phyloP scores from a whole-genome alignment of 164 flowering plant species.

The Nymphaea thermarum region DNA sequence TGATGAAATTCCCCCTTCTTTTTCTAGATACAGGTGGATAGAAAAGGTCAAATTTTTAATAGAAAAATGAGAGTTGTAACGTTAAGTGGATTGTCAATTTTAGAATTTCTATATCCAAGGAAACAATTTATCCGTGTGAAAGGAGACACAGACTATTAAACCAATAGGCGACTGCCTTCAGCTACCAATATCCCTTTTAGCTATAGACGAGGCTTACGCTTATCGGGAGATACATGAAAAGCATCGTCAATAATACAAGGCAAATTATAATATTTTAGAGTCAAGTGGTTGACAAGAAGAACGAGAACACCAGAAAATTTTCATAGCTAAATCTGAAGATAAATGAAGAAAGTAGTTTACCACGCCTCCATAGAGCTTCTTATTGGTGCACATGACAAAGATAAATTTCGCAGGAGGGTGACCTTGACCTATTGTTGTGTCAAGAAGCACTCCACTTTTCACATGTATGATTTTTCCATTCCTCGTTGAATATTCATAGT shows the following conservation, averaged over 20 bases:
- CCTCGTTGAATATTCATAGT: slow-evolving; percentile 48
- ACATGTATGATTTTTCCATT: slow-evolving; percentile 57
- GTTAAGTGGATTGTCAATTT: background rate
- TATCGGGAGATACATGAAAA: too few relatives aligned
- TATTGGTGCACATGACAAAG: slow-evolving; percentile 83
- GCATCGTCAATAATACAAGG: too few relatives aligned
- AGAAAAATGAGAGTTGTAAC: too few relatives aligned
- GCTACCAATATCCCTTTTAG: too few relatives aligned
- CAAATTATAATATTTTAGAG: background rate
- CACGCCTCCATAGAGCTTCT: slow-evolving; percentile 66
- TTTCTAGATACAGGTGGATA: slow-evolving; percentile 30
- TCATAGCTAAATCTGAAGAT: background rate
- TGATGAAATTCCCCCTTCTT: slow-evolving; percentile 87
- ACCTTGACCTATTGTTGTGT: slow-evolving; percentile 28
- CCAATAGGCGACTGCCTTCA: too few relatives aligned
- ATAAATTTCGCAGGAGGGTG: slow-evolving; percentile 49
- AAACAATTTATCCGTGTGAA: background rate
- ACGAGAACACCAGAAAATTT: background rate
- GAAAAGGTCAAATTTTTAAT: background rate
- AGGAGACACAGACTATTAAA: too few relatives aligned
- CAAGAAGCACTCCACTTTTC: slow-evolving; percentile 36
- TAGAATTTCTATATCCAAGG: background rate
- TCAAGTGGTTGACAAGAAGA: background rate
- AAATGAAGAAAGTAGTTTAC: slow-evolving; percentile 17
- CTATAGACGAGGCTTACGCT: too few relatives aligned